Evolutionary conservation across 352 stramenopile genomes (phyloP).

Genomic region (Phytopythium ostracodes): DNA sequence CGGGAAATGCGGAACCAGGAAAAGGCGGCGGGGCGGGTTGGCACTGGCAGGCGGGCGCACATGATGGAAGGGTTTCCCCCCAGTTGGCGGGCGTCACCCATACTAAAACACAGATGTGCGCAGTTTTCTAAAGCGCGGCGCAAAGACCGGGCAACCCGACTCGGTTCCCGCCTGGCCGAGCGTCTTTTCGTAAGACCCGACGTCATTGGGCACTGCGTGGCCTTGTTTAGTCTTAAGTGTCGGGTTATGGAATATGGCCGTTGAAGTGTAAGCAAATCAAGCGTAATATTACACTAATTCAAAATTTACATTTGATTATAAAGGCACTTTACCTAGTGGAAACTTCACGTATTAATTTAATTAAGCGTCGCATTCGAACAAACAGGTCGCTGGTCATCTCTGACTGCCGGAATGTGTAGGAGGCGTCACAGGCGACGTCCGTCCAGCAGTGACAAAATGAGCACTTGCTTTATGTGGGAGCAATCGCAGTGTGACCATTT

Average conservation of each 20-base stretch:
- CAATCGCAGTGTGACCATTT: too few relatives aligned
- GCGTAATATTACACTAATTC: too few relatives aligned
- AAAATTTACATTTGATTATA: too few relatives aligned
- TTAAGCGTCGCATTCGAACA: background rate
- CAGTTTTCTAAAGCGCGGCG: background rate
- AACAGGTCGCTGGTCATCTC: background rate
- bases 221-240: background rate
- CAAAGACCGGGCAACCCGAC: background rate
- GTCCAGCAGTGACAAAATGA: background rate
- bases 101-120: background rate
- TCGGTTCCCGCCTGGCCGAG: background rate
- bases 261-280: background rate
- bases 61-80: background rate
- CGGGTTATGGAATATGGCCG: background rate
- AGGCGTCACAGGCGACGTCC: background rate
- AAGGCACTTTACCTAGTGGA: too few relatives aligned
- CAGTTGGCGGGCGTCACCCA: background rate
- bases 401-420: background rate
- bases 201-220: background rate
- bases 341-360: background rate
- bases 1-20: background rate
- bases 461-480: too few relatives aligned
- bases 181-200: background rate
- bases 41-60: too few relatives aligned
- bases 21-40: background rate